Evolutionary conservation across 768 basidiomycete genomes (phyloP).

Genomic region (Mycena capillaripes): DNA sequence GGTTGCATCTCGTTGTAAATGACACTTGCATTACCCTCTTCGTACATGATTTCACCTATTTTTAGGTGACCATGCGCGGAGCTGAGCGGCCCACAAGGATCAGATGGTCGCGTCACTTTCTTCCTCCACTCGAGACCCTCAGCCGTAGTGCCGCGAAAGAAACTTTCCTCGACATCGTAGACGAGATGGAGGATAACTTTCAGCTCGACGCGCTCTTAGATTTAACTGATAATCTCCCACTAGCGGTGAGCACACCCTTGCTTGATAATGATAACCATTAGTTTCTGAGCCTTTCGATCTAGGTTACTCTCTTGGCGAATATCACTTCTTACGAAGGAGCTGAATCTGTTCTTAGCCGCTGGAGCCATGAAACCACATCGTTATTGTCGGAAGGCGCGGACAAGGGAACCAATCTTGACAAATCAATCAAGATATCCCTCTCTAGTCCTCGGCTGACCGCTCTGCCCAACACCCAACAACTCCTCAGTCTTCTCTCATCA

Average conservation of each 20-base stretch:
- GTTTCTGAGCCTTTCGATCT: too few species aligned
- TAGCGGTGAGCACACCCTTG: not conserved
- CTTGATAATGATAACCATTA: too few species aligned
- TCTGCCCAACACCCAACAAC: not conserved
- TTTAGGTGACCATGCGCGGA: conserved; percentile 13
- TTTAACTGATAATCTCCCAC: not conserved
- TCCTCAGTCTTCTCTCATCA: conserved; percentile 2
- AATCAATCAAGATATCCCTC: conserved; percentile 2
- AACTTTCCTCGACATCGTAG: conserved; percentile 2
- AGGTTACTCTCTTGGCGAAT: not conserved
- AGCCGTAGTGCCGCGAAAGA: not conserved
- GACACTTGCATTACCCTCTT: not conserved
- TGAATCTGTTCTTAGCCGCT: not conserved
- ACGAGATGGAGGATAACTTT: not conserved
- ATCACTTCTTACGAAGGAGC: conserved; percentile 1
- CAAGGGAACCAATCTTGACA: not conserved
- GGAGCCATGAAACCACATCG: not conserved
- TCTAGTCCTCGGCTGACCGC: conserved; percentile 4
- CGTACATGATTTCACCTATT: not conserved
- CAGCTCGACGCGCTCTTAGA: not conserved
- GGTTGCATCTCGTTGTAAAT: not conserved
- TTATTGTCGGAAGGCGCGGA: not conserved
- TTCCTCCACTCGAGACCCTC: not conserved
- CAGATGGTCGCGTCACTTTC: conserved; percentile 1
- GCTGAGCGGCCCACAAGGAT: not conserved